Evolutionary conservation across 164 flowering plant species (phyloP).

Genomic region (Paratinospora sagittata): DNA sequence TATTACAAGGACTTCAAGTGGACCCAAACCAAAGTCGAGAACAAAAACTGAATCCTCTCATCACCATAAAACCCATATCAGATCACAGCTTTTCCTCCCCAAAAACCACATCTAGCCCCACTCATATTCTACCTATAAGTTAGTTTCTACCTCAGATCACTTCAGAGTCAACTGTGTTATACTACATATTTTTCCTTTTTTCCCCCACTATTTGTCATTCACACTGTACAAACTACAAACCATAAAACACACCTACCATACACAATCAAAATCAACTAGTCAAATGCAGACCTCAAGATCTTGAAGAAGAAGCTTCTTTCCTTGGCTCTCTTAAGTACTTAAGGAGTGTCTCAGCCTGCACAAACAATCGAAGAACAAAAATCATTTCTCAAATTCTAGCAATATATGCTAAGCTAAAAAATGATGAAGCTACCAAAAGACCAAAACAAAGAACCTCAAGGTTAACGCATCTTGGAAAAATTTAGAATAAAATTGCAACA

Average conservation of each 20-base stretch:
- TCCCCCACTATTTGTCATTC: conserved; percentile 1
- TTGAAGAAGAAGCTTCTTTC: conserved; percentile 50
- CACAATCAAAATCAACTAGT: conserved; percentile 14
- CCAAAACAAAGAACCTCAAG: not conserved
- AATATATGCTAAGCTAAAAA: not conserved
- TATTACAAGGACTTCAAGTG: conserved; percentile 19
- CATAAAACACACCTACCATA: conserved; percentile 6
- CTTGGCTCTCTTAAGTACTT: conserved; percentile 78
- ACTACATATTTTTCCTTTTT: conserved; percentile 3
- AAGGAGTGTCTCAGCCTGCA: conserved; percentile 87
- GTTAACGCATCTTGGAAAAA: not conserved
- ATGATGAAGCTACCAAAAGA: not conserved
- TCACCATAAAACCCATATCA: conserved; percentile 17
- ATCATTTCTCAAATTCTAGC: not conserved
- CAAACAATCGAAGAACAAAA: conserved; percentile 8
- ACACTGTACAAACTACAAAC: conserved; percentile 29
- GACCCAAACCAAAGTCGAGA: conserved; percentile 23
- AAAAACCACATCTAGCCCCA: not conserved
- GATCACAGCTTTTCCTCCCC: not conserved
- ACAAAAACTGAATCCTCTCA: conserved; percentile 26
- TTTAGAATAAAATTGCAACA: no score
- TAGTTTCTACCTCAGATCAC: not conserved
- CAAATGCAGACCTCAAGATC: conserved; percentile 24
- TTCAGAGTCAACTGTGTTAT: not conserved
- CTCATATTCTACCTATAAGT: not conserved